Percentiles rank a stretch among this genome's conserved stretches.
Conservation (phyloP, 768 basidiomycete species). For the Ramaria rubella region DNA sequence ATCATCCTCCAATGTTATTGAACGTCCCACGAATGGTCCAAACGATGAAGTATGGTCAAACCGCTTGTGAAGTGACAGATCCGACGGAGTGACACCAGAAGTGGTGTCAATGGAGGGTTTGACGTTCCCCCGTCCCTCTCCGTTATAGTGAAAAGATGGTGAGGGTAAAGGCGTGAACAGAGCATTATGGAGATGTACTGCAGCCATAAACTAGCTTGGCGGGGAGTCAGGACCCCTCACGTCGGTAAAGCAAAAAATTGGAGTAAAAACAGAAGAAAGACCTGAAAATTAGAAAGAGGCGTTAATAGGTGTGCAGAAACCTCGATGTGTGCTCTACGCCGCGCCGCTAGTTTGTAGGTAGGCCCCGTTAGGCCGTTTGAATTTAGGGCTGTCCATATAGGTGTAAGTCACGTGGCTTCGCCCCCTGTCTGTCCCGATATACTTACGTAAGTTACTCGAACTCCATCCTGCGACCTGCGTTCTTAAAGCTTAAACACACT, state of each 20-base stretch:
- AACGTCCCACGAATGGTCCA: background rate
- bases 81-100: constrained; percentile 26
- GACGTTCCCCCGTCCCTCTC: background rate
- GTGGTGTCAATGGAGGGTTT: constrained; percentile 18
- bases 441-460: no score
- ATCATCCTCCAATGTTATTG: background rate
- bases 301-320: no score
- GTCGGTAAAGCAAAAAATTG: background rate
- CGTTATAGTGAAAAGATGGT: constrained; percentile 9
- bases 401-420: no score
- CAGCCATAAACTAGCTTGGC: constrained; percentile 40
- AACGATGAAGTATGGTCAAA: constrained; percentile 21
- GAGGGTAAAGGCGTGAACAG: constrained; percentile 35
- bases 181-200: constrained; percentile 51
- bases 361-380: no score
- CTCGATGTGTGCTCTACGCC: no score
- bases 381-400: no score
- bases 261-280: background rate
- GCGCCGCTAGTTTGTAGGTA: no score
- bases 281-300: background rate
- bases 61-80: constrained; percentile 24
- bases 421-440: no score
- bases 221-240: background rate
- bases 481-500: no score
- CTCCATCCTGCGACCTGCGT: no score